Conservation (phyloP, 345 rosid genomes). For the Lenwebbia sp. region DNA sequence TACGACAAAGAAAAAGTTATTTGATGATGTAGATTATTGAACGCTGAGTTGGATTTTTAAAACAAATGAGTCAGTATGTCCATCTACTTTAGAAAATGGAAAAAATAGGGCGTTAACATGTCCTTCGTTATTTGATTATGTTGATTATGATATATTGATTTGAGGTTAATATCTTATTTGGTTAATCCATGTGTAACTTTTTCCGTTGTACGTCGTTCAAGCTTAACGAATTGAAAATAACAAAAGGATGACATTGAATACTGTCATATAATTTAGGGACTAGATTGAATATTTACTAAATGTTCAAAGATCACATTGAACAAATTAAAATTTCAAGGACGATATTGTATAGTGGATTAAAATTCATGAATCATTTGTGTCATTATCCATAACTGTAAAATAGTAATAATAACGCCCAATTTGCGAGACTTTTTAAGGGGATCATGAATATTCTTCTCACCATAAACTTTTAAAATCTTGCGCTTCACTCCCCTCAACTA, state of each 20-base stretch:
- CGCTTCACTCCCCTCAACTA: not conserved
- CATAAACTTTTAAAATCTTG: not conserved
- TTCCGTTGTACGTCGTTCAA: not conserved
- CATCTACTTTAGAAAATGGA: too few species aligned
- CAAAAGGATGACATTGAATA: not conserved
- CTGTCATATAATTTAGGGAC: not conserved
- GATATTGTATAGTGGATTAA: accelerated
- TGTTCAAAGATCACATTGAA: too few species aligned
- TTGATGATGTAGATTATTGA: not conserved
- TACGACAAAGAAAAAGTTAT: not conserved
- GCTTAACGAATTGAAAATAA: not conserved
- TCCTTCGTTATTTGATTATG: not conserved
- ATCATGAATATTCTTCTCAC: not conserved
- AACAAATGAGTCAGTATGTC: not conserved
- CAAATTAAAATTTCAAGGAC: not conserved
- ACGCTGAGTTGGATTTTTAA: not conserved
- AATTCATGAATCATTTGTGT: not conserved
- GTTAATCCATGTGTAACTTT: not conserved
- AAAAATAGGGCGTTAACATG: not conserved
- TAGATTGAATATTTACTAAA: not conserved
- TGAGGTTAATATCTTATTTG: not conserved
- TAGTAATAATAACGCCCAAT: not conserved
- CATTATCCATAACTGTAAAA: not conserved
- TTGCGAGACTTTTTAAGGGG: not conserved
- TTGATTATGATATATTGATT: not conserved